Conservation (phyloP, 139 green algal genomes). For the Coccomyxa sp. region DNA sequence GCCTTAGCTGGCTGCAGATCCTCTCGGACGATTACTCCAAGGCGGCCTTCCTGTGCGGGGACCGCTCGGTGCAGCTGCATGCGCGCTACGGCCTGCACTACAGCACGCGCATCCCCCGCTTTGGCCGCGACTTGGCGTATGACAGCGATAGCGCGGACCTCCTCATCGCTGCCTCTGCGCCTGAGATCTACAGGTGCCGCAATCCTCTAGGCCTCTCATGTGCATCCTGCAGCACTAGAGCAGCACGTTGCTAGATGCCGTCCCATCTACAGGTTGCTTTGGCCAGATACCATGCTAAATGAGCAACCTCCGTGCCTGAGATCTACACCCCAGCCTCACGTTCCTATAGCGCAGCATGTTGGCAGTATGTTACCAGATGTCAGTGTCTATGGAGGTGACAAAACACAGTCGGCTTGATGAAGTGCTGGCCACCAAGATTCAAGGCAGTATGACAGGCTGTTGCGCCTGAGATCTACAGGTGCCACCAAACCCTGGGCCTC, state of each 20-base stretch:
- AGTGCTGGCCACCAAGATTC: too few relatives aligned
- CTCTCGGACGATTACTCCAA: slow-evolving; percentile 96
- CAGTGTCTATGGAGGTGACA: too few relatives aligned
- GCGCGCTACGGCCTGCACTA: slow-evolving; percentile 90
- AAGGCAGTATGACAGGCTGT: too few relatives aligned
- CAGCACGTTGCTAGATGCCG: too few relatives aligned
- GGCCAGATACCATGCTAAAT: too few relatives aligned
- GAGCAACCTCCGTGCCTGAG: too few relatives aligned
- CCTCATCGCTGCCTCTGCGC: slow-evolving; percentile 66
- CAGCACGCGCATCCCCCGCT: slow-evolving; percentile 61
- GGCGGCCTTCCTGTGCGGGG: slow-evolving; percentile 85
- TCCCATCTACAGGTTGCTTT: too few relatives aligned
- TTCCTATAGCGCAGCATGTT: too few relatives aligned
- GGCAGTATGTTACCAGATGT: too few relatives aligned
- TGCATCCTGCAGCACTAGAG: neutral
- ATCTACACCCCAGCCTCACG: too few relatives aligned
- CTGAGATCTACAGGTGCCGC: slow-evolving; percentile 56
- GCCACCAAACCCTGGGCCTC: neutral
- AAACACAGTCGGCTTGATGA: too few relatives aligned
- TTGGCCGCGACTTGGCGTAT: slow-evolving; percentile 85
- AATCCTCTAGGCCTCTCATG: neutral
- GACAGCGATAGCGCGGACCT: slow-evolving; percentile 68
- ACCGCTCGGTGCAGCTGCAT: slow-evolving; percentile 86
- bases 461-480: slow-evolving; percentile 59
- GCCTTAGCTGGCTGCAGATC: slow-evolving; percentile 45